Evolutionary conservation across 2,329 filamentous ascomycete species (phyloP).

Genomic region (Arthrobotrys conoides): DNA sequence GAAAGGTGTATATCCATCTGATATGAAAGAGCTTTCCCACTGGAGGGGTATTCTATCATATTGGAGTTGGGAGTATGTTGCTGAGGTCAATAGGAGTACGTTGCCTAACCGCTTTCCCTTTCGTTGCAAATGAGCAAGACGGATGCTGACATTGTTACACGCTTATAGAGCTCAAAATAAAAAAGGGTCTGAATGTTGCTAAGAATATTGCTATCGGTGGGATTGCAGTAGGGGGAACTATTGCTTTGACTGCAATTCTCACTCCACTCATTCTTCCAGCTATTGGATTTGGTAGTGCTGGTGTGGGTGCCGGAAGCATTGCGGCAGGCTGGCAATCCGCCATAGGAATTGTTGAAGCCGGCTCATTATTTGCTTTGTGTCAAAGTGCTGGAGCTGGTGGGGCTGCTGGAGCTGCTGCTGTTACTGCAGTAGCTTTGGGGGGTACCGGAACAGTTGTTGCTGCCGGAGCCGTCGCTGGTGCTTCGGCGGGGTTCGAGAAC

Average conservation of each 20-base stretch:
- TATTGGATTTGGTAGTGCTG: conserved; percentile 31
- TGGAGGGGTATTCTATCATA: conserved; percentile 21
- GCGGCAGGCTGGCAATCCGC: conserved; percentile 37
- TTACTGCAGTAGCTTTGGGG: conserved; percentile 12
- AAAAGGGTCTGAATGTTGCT: conserved; percentile 6
- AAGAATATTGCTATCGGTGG: conserved; percentile 29
- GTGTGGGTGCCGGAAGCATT: conserved; percentile 29
- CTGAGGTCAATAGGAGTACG: conserved; percentile 29
- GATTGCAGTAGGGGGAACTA: background rate
- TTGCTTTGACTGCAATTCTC: conserved; percentile 5
- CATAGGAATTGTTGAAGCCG: conserved; percentile 38
- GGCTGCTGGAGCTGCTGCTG: conserved; percentile 28
- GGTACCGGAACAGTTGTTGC: conserved; percentile 15
- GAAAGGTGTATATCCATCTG: conserved; percentile 29
- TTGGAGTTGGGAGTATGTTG: conserved; percentile 50
- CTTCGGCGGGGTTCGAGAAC: background rate
- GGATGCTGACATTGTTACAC: background rate
- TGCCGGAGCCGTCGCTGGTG: conserved; percentile 20
- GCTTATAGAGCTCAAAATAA: conserved; percentile 9
- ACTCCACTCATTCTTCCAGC: conserved; percentile 31
- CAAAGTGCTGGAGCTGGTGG: conserved; percentile 53
- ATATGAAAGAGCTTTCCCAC: conserved; percentile 11
- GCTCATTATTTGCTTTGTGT: conserved; percentile 40
- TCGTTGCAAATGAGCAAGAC: background rate
- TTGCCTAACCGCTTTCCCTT: background rate